Base-by-base conservation (phyloP, 78 protist genomes). In the Speleostelium caveatum region DNA sequence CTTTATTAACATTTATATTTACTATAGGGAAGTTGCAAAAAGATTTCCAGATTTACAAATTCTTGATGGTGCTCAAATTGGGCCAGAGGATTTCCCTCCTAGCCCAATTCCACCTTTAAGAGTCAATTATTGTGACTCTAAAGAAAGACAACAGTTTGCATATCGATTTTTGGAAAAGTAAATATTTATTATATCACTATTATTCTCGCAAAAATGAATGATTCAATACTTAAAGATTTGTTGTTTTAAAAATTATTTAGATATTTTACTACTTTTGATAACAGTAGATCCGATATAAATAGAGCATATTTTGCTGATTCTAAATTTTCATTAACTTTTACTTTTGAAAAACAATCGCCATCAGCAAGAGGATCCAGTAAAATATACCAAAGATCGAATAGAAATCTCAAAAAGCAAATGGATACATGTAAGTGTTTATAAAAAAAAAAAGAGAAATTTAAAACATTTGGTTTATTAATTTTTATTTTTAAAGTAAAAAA, bases 21-120 rank as follows among this genome's bases (percentile, higher is more conserved):
- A 16, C 30, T 62, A 65, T 55, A 78, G 87, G 87, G 89, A 80
- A 0, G 89, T 80, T 28, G 89, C 89, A n/a, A 80, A 42, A 68
- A 49, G 63, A 56, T 80, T 80, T 32, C 89, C 89, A 38, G 89
- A 80, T 67, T 30, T 80, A 35, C 5, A 66, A 42, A 38, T 55
- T 28, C 28, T 80, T 3, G 89, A 80, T 80, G 51, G 77, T 56
- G 41, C 26, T 19, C 39, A n/a, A 53, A 68, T 80, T 58, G 58
- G 63, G 16, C 78, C 76, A 36, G 75, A 71, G 2, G 89, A 80
- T 58, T 80, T 80, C 45, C 89, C 89, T 22, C 89, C 77, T 38
- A 68, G 78, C 32, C 89, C 89, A 42, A 55, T 45, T 22, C 89
- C 89, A 30, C 89, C 89, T 16, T 38, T 80, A 53, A 66, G 89